Conservation (phyloP, 345 rosid species). For the Mangifera indica region DNA sequence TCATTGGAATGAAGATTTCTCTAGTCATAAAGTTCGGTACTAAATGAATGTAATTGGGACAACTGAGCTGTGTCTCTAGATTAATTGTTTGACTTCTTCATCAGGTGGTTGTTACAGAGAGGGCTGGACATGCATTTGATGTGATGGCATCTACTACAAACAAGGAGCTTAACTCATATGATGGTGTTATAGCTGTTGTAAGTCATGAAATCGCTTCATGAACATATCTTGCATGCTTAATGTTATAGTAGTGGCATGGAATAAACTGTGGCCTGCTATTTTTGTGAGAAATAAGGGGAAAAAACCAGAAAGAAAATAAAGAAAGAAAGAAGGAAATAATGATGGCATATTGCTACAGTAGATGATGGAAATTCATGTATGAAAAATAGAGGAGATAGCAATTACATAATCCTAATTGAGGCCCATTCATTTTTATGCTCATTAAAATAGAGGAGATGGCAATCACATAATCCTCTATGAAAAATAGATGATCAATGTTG, state of each 20-base stretch:
- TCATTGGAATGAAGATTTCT: slow-evolving; percentile 1
- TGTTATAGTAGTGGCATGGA: slow-evolving; percentile 6
- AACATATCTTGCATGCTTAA: slow-evolving; percentile 1
- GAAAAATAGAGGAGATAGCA: neutral
- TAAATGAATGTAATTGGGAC: neutral
- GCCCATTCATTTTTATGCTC: neutral
- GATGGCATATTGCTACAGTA: neutral
- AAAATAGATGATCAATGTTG: too few species aligned
- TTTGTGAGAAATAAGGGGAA: too few species aligned
- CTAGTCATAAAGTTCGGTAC: neutral
- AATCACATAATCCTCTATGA: too few species aligned
- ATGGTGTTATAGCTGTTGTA: slow-evolving; percentile 87
- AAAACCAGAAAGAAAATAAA: neutral
- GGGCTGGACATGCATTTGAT: slow-evolving; percentile 87
- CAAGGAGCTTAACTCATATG: slow-evolving; percentile 64
- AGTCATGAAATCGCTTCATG: slow-evolving; percentile 32
- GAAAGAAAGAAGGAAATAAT: neutral
- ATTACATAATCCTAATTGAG: neutral
- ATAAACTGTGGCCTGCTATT: neutral
- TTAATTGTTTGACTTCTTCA: slow-evolving; percentile 17
- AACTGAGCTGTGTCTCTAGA: neutral
- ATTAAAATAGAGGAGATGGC: too few species aligned
- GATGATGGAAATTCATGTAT: neutral
- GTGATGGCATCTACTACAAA: slow-evolving; percentile 56
- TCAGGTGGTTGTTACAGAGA: slow-evolving; percentile 80